Conservation (phyloP, 139 green algal genomes). For the Eudorina sp. region DNA sequence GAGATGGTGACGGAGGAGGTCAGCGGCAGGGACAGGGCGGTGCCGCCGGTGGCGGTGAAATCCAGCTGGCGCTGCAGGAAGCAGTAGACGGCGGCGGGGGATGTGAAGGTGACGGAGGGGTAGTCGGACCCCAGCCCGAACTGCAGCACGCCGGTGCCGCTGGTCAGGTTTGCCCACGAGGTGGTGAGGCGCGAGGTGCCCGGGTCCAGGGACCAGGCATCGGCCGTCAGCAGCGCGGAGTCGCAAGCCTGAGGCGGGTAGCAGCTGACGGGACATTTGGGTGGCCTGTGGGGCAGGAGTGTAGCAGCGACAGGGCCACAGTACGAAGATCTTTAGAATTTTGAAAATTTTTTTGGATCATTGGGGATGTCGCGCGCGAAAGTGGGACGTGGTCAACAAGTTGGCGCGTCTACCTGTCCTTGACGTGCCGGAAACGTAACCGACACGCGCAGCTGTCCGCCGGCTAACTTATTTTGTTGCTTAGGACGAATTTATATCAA, state of each 20-base stretch:
- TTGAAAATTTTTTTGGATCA: too few species aligned
- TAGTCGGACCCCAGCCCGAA: neutral
- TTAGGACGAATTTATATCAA: neutral
- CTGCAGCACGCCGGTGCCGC: neutral
- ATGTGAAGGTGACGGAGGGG: neutral
- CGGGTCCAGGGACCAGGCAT: neutral
- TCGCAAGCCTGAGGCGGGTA: neutral
- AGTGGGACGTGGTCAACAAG: too few species aligned
- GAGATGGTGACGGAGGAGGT: neutral
- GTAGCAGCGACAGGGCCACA: too few species aligned
- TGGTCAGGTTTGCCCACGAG: neutral
- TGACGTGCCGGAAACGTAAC: neutral
- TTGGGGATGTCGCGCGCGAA: too few species aligned
- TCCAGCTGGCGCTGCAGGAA: slow-evolving; percentile 14
- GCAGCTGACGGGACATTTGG: slow-evolving; percentile 22
- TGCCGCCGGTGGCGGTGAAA: too few species aligned
- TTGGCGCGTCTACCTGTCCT: too few species aligned
- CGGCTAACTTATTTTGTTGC: neutral
- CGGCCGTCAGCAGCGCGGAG: neutral
- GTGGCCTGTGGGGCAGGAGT: too few species aligned
- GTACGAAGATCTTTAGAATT: too few species aligned
- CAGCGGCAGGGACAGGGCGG: neutral
- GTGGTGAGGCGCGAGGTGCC: neutral
- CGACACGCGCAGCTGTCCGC: neutral
- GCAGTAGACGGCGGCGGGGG: neutral